Evolutionary conservation across 768 basidiomycete species (phyloP), one percentile per base, ranked within the genome.

Genomic region (Kwoniella dejecticola): DNA sequence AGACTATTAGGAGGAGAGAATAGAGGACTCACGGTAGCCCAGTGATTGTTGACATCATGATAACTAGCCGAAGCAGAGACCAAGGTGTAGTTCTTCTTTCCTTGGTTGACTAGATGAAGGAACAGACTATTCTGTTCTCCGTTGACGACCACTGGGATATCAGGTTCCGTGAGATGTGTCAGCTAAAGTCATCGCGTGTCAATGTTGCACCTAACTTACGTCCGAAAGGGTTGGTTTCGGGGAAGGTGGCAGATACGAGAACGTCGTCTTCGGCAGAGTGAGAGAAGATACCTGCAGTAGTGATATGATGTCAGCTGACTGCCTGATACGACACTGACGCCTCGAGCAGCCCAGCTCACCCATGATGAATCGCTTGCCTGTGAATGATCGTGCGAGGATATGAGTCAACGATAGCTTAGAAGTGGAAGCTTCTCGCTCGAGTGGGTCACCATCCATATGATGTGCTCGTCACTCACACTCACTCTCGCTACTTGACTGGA

Each of bases 11-110:
- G n/a, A n/a, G n/a, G n/a, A n/a, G n/a, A n/a, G n/a, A n/a, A n/a
- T n/a, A n/a, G n/a, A n/a, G n/a, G 10, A 70, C 75, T 50, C 42
- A 78, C 75, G 62, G 71, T 57, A 24, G 75, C 70, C 77, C 77
- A 78, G 60, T 74, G 54, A 40, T 66, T 68, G 24, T 58, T 63
- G 5, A 65, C 55, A 50, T 78, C 72, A 54, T 78, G 77, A 60
- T 74, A 78, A 54, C 69, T 71, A 19, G 74, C 75, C 12, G 61
- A 62, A 21, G 74, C 77, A 33, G 72, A 72, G 21, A 77, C 63
- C 24, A 78, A 63, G 38, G 77, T 78, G 62, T 71, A 77, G 60
- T 77, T 78, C 49, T 69, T 75, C 30, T 53, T 63, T 2, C 74
- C 74, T 38, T 47, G 45, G 54, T 78, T 78, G 41, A 56, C 58